Evolutionary conservation across 805 yeast genomes (phyloP).

Genomic region (Teunomyces atbi): DNA sequence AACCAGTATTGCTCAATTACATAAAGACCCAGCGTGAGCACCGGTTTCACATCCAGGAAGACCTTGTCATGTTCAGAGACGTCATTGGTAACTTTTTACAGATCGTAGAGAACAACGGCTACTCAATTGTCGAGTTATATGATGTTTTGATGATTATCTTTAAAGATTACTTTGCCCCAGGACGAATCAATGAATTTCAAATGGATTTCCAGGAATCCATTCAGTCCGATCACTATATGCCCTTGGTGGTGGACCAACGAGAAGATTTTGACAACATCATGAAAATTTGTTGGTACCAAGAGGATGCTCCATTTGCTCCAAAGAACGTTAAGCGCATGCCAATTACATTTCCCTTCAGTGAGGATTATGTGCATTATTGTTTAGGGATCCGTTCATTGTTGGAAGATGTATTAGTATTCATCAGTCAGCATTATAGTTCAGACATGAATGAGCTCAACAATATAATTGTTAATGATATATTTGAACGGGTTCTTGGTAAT

Average conservation of each 20-base stretch:
- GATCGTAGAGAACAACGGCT: constrained; percentile 70
- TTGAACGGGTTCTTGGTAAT: constrained; percentile 66
- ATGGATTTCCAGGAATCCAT: constrained; percentile 61
- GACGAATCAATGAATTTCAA: constrained; percentile 54
- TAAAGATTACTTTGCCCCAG: constrained; percentile 55
- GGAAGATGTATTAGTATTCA: constrained; percentile 60
- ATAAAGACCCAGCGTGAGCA: constrained; percentile 30
- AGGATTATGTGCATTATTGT: constrained; percentile 84
- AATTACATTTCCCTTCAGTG: constrained; percentile 74
- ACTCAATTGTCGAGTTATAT: constrained; percentile 58
- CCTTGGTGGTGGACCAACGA: constrained; percentile 63
- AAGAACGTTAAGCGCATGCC: constrained; percentile 52
- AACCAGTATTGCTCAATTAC: constrained; percentile 54
- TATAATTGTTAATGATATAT: constrained; percentile 55
- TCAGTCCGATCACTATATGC: constrained; percentile 84
- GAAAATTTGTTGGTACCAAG: constrained; percentile 67
- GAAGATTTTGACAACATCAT: constrained; percentile 62
- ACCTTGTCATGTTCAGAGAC: constrained; percentile 55
- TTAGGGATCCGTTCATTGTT: constrained; percentile 67
- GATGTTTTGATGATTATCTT: constrained; percentile 59
- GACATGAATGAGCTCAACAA: constrained; percentile 57
- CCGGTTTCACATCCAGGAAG: constrained; percentile 32
- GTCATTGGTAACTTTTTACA: constrained; percentile 70
- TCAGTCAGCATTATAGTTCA: constrained; percentile 62
- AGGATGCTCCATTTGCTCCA: constrained; percentile 47